Base-by-base conservation (phyloP, 1,284 basidiomycete genomes). In the Leccinum griseonigrum region DNA sequence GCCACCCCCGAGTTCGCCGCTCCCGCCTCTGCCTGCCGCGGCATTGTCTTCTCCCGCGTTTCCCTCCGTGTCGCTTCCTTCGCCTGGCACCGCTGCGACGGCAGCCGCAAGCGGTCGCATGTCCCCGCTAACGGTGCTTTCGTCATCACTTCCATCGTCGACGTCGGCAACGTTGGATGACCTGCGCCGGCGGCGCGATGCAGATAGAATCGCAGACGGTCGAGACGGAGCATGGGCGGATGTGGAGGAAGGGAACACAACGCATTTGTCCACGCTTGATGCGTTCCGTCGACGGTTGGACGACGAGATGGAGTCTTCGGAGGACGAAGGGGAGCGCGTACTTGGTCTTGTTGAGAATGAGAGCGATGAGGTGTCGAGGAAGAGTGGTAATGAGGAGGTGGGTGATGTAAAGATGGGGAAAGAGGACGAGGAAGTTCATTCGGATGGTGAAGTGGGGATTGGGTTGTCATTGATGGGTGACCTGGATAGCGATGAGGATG, bases 381-480 rank as follows among this genome's bases (percentile, higher is more conserved):
- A 14, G 43, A 52, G 28, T 8, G 53, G 8, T 28, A 50, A 48
- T 5, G 43, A 46, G 16, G 48, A 46, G n/a, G 26, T 14, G n/a
- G 11, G 11, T 4, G 29, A 53, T 53, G 29, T 18, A 10, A 54
- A 31, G n/a, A 3, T 3, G 3, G 50, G 31, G 16, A 50, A 40
- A 3, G 60, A 3, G 9, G 67, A 64, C 1, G 50, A 29, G 11
- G 69, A 71, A 6, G 74, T 68, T 2, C 62, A 77, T 53, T 82
- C 79, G 3, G 87, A 89, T 63, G 87, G 83, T 3, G 84, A 83
- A 59, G 76, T 82, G 2, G 88, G 85, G 0, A 91, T 91, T 56
- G 89, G 89, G 0, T 74, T 91, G 10, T 85, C 85, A 0, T 75
- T 91, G 54, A 75, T 91, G 57, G 83, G 86, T 64, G 80, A 81